phyloP scores from a whole-genome alignment of 306 rosid genomes.

The Hylodesmum podocarpum region DNA sequence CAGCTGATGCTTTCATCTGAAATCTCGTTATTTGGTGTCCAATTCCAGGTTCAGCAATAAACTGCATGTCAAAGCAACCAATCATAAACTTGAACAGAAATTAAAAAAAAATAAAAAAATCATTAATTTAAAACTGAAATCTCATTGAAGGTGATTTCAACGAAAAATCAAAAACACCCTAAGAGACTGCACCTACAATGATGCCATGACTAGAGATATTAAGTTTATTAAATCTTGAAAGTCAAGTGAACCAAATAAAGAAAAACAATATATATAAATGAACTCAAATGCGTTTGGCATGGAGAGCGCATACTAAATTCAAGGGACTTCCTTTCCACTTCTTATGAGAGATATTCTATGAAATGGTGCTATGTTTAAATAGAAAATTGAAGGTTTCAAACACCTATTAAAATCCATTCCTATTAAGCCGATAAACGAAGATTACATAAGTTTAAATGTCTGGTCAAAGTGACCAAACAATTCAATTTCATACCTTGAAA shows the following conservation, averaged over 20 bases:
- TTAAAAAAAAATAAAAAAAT: background rate
- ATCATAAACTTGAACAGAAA: background rate
- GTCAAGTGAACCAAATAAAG: background rate
- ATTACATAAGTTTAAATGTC: background rate
- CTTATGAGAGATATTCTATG: background rate
- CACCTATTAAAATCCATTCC: background rate
- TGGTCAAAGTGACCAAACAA: slow-evolving; percentile 4
- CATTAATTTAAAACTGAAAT: background rate
- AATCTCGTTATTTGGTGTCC: slow-evolving; percentile 53
- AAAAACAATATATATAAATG: background rate
- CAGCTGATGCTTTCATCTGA: slow-evolving; percentile 61
- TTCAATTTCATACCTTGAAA: slow-evolving; percentile 58
- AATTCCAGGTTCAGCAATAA: slow-evolving; percentile 59
- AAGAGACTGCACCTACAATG: background rate
- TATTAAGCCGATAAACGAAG: slow-evolving; percentile 14
- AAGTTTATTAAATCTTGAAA: background rate
- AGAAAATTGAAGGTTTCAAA: slow-evolving; percentile 21
- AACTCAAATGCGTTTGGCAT: background rate
- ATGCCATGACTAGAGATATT: background rate
- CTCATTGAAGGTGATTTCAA: no score
- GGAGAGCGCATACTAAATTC: background rate
- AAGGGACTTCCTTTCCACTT: background rate
- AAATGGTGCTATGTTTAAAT: background rate
- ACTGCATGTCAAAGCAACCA: slow-evolving; percentile 45
- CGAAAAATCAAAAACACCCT: no score